These are phyloP conservation scores for Nephelium lappaceum DNA, from an alignment of 345 rosid species.

Conservation along the genomic window DNA sequence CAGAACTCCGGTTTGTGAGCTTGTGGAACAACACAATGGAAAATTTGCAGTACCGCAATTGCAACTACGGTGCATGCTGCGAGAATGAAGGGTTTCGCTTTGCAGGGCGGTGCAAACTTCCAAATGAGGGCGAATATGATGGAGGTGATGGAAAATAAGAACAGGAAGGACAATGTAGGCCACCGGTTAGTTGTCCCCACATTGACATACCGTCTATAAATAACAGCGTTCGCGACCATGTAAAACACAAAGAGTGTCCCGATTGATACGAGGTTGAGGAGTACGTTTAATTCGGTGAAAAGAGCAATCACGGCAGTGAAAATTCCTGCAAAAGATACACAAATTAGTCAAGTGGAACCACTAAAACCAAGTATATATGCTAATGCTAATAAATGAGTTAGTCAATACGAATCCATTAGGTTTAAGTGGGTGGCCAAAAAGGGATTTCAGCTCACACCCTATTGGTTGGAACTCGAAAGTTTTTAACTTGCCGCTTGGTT, in stretches of 20 bases:
- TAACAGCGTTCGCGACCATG: slow-evolving; percentile 92
- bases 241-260: slow-evolving; percentile 93
- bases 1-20: slow-evolving; percentile 78
- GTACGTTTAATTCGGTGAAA: slow-evolving; percentile 73
- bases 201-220: slow-evolving; percentile 72
- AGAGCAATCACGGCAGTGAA: slow-evolving; percentile 82
- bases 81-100: slow-evolving; percentile 56
- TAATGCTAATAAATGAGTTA: too few species aligned
- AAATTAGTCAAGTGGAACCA: neutral
- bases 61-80: slow-evolving; percentile 46
- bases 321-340: slow-evolving; percentile 52
- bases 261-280: slow-evolving; percentile 81
- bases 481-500: too few species aligned
- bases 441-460: neutral
- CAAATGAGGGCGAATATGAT: slow-evolving; percentile 66
- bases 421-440: neutral
- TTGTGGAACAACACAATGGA: slow-evolving; percentile 59
- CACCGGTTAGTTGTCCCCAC: slow-evolving; percentile 70
- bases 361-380: too few species aligned
- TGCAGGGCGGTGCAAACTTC: slow-evolving; percentile 59
- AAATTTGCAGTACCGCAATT: slow-evolving; percentile 48
- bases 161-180: slow-evolving; percentile 77
- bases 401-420: neutral
- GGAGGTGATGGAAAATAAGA: slow-evolving; percentile 60
- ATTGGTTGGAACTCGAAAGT: too few species aligned